Evolutionary conservation across 2,329 filamentous ascomycete genomes (phyloP), one percentile per base, ranked within the genome.

Genomic region (Diplocarpon rosae): DNA sequence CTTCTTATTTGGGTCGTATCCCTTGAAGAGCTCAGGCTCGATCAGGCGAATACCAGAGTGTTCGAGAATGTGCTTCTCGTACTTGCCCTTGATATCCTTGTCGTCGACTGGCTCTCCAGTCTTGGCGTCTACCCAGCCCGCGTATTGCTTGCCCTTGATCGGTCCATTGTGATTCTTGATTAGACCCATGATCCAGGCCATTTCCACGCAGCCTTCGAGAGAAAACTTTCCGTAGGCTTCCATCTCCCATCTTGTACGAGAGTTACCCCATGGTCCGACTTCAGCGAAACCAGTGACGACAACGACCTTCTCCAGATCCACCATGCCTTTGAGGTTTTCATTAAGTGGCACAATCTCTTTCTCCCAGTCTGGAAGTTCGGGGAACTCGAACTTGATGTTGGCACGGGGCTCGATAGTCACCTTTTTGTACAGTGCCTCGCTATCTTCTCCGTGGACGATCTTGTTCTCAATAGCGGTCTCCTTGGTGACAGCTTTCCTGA

Each of bases 161-260:
- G 83, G 81, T 14, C 92, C 92, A 57, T 96, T 96, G 72, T 95
- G 86, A 66, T 98, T 94, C 75, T 90, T 95, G 71, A 98, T 96
- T 48, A 96, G 79, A 61, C 92, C 92, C 90, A 96, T 98, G 66
- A 98, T 87, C 92, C 92, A 98, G 28, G 92, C 89, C 92, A 98
- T 98, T 68, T 98, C 92, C 49, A 98, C 83, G 60, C 92, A 96
- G 27, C 92, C 92, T 66, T 98, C 93, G 12, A 98, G 78, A 8
- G 92, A 96, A 70, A 98, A 98, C 61, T 95, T 78, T 62, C 92
- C 92, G 55, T 89, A 81, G 1, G 92, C 89, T 66, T 98, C 92
- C 90, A 98, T 98, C 71, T 98, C 92, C 92, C 92, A 98, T 51
- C 92, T 81, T 37, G 92, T 98, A 59, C 92, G 81, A 2, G 92